Percentiles rank a stretch among this genome's conserved stretches.
These are phyloP conservation scores for Xylariaceae sp. DNA, from an alignment of 2,329 filamentous ascomycete genomes.

Conservation along the genomic window DNA sequence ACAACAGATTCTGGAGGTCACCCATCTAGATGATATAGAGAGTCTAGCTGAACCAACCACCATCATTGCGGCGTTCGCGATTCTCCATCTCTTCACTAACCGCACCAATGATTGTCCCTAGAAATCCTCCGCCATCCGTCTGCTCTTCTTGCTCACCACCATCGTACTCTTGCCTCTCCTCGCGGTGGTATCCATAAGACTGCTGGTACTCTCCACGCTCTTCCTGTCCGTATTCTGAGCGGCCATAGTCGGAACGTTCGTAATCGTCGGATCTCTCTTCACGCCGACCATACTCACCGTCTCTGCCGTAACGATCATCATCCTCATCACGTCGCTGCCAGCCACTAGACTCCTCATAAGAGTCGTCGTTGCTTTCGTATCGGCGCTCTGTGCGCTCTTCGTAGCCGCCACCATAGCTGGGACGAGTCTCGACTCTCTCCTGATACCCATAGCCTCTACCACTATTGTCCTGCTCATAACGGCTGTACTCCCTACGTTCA, in stretches of 20 bases:
- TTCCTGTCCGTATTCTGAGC: slow-evolving; percentile 6
- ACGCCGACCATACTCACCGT: slow-evolving; percentile 15
- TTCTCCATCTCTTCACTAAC: slow-evolving; percentile 24
- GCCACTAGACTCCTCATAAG: slow-evolving; percentile 25
- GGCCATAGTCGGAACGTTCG: slow-evolving; percentile 15
- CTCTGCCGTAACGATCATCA: slow-evolving; percentile 25
- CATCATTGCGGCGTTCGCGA: slow-evolving; percentile 20
- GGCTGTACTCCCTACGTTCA: slow-evolving; percentile 55
- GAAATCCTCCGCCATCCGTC: slow-evolving; percentile 21
- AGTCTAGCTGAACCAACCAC: slow-evolving; percentile 15
- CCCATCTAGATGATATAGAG: neutral
- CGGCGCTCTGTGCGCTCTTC: slow-evolving; percentile 56
- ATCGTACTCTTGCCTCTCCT: slow-evolving; percentile 14
- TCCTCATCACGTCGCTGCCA: slow-evolving; percentile 23
- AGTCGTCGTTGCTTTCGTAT: slow-evolving; percentile 35
- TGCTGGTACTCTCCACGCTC: slow-evolving; percentile 12
- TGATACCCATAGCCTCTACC: slow-evolving; percentile 54
- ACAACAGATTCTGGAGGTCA: neutral
- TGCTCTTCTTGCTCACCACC: slow-evolving; percentile 20
- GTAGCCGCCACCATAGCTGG: slow-evolving; percentile 50
- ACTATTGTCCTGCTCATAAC: slow-evolving; percentile 54
- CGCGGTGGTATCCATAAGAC: slow-evolving; percentile 4
- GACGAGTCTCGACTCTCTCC: slow-evolving; percentile 52
- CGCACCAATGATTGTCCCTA: slow-evolving; percentile 18
- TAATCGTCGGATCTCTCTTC: slow-evolving; percentile 18